Base-by-base conservation (phyloP, 768 basidiomycete species). In the Agaricus blazei region DNA sequence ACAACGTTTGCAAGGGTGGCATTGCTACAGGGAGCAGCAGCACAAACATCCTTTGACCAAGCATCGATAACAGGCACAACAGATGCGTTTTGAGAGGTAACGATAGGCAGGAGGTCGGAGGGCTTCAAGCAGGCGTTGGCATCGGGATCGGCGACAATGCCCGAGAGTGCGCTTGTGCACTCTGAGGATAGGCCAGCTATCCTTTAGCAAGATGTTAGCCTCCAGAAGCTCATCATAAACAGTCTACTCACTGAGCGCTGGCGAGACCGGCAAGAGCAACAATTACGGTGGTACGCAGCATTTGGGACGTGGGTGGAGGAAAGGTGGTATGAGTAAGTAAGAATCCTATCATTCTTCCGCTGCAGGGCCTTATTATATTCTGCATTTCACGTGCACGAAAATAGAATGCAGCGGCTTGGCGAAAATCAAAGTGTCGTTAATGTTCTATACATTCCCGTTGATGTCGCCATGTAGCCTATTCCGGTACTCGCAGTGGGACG, bases 41-140 rank as follows among this genome's bases (percentile, higher is more conserved):
- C 59, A 64, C 87, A 88, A 51, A 85, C 29, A 46, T 75, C 78
- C 0, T 66, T 72, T 36, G 87, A 65, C 88, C 88, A 90, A 38
- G 51, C 74, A 67, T 84, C 71, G 52, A 90, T 62, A 11, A 80
- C 72, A 4, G 59, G 56, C 23, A 82, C 67, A 45, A 84, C 56
- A 11, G 80, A 79, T 15, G 66, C 59, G 53, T 71, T 70, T n/a
- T 5, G 26, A 9, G 41, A 43, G 9, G 70, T 58, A 52, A 74
- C 56, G 48, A 84, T 57, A 4, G 75, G 59, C 48, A 79, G 44
- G n/a, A 85, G 67, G 28, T 73, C 70, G 3, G 68, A 62, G 5
- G 78, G 73, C 58, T 74, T 78, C 49, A 87, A 64, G 66, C 85
- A 87, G 9, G 70, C 60, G 4, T 54, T 54, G 26, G 76, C 78